Evolutionary conservation across 108 stramenopile species (phyloP), one percentile per base, ranked within the genome.

Genomic region (Cylindrotheca fusiformis): DNA sequence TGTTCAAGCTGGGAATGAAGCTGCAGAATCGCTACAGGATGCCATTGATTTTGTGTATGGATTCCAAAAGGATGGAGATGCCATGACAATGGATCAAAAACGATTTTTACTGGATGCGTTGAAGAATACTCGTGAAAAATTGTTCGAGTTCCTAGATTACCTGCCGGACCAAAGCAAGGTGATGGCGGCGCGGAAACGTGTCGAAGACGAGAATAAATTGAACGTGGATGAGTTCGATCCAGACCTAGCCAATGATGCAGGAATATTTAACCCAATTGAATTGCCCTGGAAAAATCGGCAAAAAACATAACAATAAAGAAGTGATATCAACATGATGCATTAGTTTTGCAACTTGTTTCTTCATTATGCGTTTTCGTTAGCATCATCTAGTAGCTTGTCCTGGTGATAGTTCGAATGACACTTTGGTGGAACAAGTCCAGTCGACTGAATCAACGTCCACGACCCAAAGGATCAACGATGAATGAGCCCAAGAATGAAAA

Each of bases 201-300:
- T 88, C 2, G 86, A 88, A 58, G 74, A 81, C 58, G 86, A 88
- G 61, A 88, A 84, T 58, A 59, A 65, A 0, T 27, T 52, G 45
- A 88, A 88, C 59, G 52, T 75, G 23, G 81, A 85, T 32, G 86
- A 88, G 68, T 88, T 83, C 70, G 85, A 86, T 62, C 76, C 68
- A 17, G 79, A 80, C 48, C 32, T 53, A 1, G 78, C 74, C 30
- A 53, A 67, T 28, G 67, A 83, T 62, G 83, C 86, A 1, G 86
- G 86, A 6, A 77, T 88, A 4, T 88, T 83, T 74, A 88, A 88
- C 68, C 83, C 83, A 0, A 75, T 84, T 2, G 59, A 69, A 17
- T 45, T 88, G 50, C 86, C 86, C 4, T 88, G 86, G 86, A 88
- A 80, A 63, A 80, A 68, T n/a, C 32, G 44, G 18, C 5, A 51